Evolutionary conservation across 2,329 filamentous ascomycete genomes (phyloP).

Genomic region (Hymenoscyphus linearis): DNA sequence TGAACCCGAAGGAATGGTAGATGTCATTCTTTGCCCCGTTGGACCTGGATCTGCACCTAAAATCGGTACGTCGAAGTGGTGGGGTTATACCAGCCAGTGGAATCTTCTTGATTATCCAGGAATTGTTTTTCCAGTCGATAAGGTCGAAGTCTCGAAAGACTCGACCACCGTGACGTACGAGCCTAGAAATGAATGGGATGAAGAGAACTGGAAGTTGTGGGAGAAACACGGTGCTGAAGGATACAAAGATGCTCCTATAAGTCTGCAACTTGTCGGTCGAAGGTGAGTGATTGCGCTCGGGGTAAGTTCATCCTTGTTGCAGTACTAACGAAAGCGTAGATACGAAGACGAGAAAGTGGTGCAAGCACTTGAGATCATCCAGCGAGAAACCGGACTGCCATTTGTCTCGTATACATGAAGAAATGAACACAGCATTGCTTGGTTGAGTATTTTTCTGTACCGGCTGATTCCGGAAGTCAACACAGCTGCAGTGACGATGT

Average conservation of each 20-base stretch:
- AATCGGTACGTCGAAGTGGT: constrained; percentile 46
- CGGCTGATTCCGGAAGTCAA: neutral
- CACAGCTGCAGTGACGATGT: neutral
- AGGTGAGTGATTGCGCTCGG: constrained; percentile 16
- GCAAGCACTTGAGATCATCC: constrained; percentile 31
- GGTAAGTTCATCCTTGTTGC: neutral
- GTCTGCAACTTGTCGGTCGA: constrained; percentile 36
- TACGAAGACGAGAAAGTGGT: constrained; percentile 37
- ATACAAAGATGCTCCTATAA: constrained; percentile 37
- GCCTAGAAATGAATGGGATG: constrained; percentile 32
- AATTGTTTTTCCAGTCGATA: constrained; percentile 52
- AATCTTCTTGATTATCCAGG: constrained; percentile 65
- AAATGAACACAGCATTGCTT: neutral
- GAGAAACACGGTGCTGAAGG: constrained; percentile 33
- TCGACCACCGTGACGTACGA: constrained; percentile 26
- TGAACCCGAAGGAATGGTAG: constrained; percentile 37
- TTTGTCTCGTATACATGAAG: constrained; percentile 26
- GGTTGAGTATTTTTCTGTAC: neutral
- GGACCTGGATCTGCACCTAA: constrained; percentile 50
- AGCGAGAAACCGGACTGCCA: constrained; percentile 32
- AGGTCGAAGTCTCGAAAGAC: constrained; percentile 29
- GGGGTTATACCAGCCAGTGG: constrained; percentile 63
- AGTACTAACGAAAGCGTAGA: constrained; percentile 14
- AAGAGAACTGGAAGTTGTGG: constrained; percentile 33
- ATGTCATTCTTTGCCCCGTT: constrained; percentile 58